Evolutionary conservation across 768 basidiomycete species (phyloP).

Genomic region (Tulasnella sp.): DNA sequence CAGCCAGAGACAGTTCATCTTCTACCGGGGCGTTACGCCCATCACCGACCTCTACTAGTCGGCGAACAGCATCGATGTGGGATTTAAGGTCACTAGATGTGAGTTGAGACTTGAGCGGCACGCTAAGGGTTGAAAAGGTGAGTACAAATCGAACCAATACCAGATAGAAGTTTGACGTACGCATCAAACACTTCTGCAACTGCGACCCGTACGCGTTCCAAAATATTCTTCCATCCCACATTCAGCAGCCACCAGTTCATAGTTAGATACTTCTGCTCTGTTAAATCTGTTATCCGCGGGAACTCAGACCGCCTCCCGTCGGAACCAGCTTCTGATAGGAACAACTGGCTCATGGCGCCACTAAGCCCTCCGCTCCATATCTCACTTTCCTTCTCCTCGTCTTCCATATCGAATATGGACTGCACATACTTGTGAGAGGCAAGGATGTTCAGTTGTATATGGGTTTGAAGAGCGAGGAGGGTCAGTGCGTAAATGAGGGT

Average conservation of each 20-base stretch:
- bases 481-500: conserved; percentile 80
- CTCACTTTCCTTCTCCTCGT: conserved; percentile 18
- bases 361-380: not conserved
- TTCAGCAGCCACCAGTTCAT: conserved; percentile 90
- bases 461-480: conserved; percentile 75
- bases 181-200: conserved; percentile 78
- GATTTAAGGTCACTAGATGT: conserved; percentile 54
- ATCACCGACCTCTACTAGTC: conserved; percentile 58
- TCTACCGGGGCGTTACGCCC: conserved; percentile 26
- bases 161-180: conserved; percentile 36
- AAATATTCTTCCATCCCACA: conserved; percentile 82
- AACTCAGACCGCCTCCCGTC: conserved; percentile 34
- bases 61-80: conserved; percentile 60
- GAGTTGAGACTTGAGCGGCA: conserved; percentile 75
- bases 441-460: conserved; percentile 75
- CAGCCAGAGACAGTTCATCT: conserved; percentile 37
- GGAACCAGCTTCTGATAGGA: not conserved
- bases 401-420: conserved; percentile 49
- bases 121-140: conserved; percentile 33
- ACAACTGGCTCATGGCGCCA: conserved; percentile 5
- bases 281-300: conserved; percentile 39
- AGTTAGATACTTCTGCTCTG: conserved; percentile 70
- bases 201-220: conserved; percentile 54
- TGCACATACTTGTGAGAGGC: conserved; percentile 71
- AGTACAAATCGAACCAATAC: no score